Conservation (phyloP, 2,329 filamentous ascomycete species). For the Grosmannia clavigera region DNA sequence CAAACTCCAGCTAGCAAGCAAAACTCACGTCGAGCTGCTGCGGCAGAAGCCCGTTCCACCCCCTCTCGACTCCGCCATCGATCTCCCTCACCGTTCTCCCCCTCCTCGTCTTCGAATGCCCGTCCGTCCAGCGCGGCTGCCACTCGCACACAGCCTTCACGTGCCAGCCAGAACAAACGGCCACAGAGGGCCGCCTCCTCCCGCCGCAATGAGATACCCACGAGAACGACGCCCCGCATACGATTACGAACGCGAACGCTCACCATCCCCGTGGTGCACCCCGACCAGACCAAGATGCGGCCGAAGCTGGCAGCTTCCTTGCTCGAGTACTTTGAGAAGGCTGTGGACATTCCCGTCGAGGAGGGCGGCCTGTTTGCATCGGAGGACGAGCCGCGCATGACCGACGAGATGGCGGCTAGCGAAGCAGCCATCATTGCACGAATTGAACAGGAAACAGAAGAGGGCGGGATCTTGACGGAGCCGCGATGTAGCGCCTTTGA, state of each 20-base stretch:
- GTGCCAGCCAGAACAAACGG: slow-evolving; percentile 14
- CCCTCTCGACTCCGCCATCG: slow-evolving; percentile 7
- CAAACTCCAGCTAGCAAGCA: neutral
- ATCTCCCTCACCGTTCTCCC: slow-evolving; percentile 24
- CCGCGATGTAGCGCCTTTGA: slow-evolving; percentile 60
- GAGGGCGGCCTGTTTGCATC: slow-evolving; percentile 42
- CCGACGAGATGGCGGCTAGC: slow-evolving; percentile 47
- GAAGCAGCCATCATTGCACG: slow-evolving; percentile 60
- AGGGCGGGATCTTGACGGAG: slow-evolving; percentile 62
- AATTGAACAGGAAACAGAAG: slow-evolving; percentile 60
- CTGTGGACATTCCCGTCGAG: slow-evolving; percentile 38
- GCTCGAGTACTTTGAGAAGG: slow-evolving; percentile 43
- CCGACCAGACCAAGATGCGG: slow-evolving; percentile 41
- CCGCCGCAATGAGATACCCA: slow-evolving; percentile 8
- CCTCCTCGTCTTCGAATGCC: slow-evolving; percentile 21
- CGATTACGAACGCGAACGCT: slow-evolving; percentile 34
- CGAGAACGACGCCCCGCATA: slow-evolving; percentile 31
- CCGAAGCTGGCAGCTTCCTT: slow-evolving; percentile 42
- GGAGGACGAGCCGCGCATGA: slow-evolving; percentile 45
- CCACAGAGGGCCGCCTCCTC: slow-evolving; percentile 3
- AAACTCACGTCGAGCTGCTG: slow-evolving; percentile 1
- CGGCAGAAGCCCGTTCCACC: slow-evolving; percentile 1
- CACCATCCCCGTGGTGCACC: slow-evolving; percentile 45
- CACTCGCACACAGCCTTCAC: slow-evolving; percentile 21
- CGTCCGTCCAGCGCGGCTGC: slow-evolving; percentile 30